These are phyloP conservation scores for Beauveria australis DNA, from an alignment of 2,329 filamentous ascomycete species.

Conservation along the genomic window DNA sequence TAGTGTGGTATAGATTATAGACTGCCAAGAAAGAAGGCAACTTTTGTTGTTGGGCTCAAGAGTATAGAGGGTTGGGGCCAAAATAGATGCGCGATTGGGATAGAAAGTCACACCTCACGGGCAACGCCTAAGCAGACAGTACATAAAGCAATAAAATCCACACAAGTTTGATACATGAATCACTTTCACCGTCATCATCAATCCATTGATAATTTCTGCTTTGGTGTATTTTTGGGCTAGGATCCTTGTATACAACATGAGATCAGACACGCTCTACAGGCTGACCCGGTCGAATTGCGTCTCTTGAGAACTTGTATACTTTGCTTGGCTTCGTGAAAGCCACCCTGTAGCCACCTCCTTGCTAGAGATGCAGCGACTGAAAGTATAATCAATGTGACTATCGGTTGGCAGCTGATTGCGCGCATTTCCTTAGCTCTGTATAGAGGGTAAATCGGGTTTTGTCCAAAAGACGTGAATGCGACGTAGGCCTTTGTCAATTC, in stretches of 20 bases:
- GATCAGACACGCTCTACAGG: not conserved
- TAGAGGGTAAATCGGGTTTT: slow-evolving; percentile 13
- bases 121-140: not conserved
- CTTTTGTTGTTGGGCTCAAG: not conserved
- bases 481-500: slow-evolving; percentile 23
- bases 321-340: slow-evolving; percentile 13
- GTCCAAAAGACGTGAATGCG: slow-evolving; percentile 20
- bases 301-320: slow-evolving; percentile 1
- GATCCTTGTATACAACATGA: not conserved
- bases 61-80: not conserved
- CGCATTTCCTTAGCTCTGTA: slow-evolving; percentile 26
- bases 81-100: not conserved
- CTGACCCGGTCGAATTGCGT: slow-evolving; percentile 13
- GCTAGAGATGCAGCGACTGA: slow-evolving; percentile 25
- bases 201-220: not conserved
- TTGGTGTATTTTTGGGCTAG: not conserved
- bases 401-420: slow-evolving; percentile 26
- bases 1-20: not conserved
- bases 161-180: not conserved
- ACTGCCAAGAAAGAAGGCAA: too few species aligned
- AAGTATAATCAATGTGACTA: slow-evolving; percentile 22
- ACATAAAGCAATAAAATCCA: not conserved
- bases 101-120: not conserved
- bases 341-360: slow-evolving; percentile 15
- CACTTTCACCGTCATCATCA: not conserved